Conservation (phyloP, 345 rosid species). For the Lepidium africanum region DNA sequence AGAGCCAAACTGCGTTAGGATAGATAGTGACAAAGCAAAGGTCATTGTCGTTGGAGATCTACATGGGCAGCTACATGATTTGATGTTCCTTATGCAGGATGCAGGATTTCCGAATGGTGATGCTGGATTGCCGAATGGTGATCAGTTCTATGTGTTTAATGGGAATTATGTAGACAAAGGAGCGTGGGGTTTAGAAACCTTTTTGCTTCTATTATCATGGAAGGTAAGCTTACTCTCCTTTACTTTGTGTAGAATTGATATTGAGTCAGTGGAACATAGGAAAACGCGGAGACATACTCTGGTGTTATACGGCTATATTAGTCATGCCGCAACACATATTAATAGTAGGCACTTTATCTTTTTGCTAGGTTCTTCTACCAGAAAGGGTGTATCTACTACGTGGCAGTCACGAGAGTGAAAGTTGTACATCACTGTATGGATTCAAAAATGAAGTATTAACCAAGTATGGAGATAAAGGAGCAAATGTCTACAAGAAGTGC, state of each 20-base stretch:
- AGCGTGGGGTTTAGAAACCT: constrained; percentile 33
- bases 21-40: constrained; percentile 31
- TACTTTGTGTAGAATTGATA: background rate
- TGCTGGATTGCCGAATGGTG: constrained; percentile 29
- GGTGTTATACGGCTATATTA: background rate
- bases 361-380: constrained; percentile 25
- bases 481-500: constrained; percentile 28
- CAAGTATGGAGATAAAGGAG: constrained; percentile 33
- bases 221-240: constrained; percentile 18
- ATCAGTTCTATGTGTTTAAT: constrained; percentile 31
- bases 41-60: constrained; percentile 33
- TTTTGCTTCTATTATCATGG: constrained; percentile 31
- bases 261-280: background rate
- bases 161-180: constrained; percentile 31
- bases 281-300: background rate
- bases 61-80: constrained; percentile 34
- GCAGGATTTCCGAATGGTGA: constrained; percentile 31
- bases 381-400: constrained; percentile 31
- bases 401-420: constrained; percentile 29
- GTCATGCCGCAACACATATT: background rate
- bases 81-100: constrained; percentile 29
- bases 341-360: background rate
- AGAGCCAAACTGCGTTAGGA: constrained; percentile 30
- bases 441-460: constrained; percentile 26
- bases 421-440: constrained; percentile 29